Conservation (phyloP, 1,284 basidiomycete species). For the Pseudozyma pruni region DNA sequence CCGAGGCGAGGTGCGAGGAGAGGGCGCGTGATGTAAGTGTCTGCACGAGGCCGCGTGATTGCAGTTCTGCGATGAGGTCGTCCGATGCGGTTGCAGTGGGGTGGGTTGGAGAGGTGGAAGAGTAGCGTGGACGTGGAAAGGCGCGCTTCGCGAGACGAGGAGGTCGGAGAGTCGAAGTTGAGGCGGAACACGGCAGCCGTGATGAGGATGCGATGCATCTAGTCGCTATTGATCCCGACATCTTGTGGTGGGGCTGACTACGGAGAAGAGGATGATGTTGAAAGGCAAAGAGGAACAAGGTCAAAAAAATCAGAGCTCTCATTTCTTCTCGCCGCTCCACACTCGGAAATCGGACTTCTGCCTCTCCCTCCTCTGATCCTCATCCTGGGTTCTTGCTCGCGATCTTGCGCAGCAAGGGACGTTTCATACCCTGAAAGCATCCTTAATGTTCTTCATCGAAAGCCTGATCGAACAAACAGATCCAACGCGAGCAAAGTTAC, state of each 20-base stretch:
- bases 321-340: slow-evolving; percentile 5
- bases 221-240: too few relatives aligned
- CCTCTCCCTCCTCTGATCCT: not conserved
- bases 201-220: too few relatives aligned
- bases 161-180: not conserved
- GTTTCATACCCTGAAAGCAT: too few relatives aligned
- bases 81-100: not conserved
- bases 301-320: not conserved
- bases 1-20: slow-evolving; percentile 13
- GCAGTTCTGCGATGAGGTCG: slow-evolving; percentile 40
- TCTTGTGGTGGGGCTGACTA: too few relatives aligned
- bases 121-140: not conserved
- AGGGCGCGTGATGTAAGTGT: slow-evolving; percentile 49
- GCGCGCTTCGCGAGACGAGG: too few relatives aligned
- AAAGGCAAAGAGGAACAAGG: not conserved
- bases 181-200: too few relatives aligned
- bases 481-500: too few relatives aligned
- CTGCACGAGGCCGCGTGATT: slow-evolving; percentile 42
- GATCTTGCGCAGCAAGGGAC: too few relatives aligned
- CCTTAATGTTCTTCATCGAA: too few relatives aligned
- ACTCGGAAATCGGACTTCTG: slow-evolving; percentile 9
- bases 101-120: not conserved
- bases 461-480: too few relatives aligned
- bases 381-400: too few relatives aligned
- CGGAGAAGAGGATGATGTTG: not conserved